A percentile compares a stretch with the other conserved stretches of the same genome.
Conservation (phyloP, 352 stramenopile genomes). For the Globisporangium uncinulatum region DNA sequence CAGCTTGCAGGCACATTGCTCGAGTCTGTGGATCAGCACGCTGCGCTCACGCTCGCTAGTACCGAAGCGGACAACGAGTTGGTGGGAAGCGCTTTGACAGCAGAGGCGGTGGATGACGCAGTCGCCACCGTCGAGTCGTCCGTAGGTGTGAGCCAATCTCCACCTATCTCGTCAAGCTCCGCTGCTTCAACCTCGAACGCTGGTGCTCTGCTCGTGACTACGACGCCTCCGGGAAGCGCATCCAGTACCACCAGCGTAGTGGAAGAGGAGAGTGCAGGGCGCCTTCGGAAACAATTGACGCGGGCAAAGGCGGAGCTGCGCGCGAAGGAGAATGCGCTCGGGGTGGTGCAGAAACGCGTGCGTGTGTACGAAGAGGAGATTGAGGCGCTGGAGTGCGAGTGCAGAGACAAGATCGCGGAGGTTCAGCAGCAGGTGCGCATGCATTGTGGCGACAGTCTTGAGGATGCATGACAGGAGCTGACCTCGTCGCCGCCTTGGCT, state of each 20-base stretch:
- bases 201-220: conserved; percentile 3
- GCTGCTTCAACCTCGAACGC: too few species aligned
- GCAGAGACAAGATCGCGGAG: conserved; percentile 59
- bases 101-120: conserved; percentile 1
- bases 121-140: background rate
- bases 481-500: background rate
- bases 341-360: conserved; percentile 47
- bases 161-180: background rate
- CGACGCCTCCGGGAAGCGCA: conserved; percentile 11
- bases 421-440: conserved; percentile 43
- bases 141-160: background rate
- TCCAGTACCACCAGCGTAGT: background rate
- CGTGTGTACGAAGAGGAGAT: conserved; percentile 73
- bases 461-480: background rate
- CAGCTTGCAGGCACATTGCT: conserved; percentile 75
- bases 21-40: conserved; percentile 83
- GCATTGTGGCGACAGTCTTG: background rate
- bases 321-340: conserved; percentile 57
- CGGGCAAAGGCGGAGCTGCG: conserved; percentile 47
- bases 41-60: conserved; percentile 49
- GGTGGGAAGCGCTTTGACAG: background rate
- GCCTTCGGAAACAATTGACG: conserved; percentile 49
- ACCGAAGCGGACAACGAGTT: conserved; percentile 1
- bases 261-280: conserved; percentile 21
- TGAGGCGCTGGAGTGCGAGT: conserved; percentile 68